Evolutionary conservation across 2,329 filamentous ascomycete genomes (phyloP).

Genomic region (Fusarium mangiferae): DNA sequence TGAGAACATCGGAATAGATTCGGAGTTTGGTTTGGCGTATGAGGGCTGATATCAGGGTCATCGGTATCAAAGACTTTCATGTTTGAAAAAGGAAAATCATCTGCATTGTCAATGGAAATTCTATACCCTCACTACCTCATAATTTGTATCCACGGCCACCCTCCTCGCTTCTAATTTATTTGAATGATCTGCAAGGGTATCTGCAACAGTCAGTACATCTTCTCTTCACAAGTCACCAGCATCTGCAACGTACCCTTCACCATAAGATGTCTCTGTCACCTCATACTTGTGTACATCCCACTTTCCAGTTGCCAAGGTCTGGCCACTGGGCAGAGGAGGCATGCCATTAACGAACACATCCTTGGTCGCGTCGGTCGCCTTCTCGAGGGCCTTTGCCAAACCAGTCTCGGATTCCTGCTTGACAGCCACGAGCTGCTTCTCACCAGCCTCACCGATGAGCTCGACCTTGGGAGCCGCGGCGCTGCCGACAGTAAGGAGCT

Average conservation of each 20-base stretch:
- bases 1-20: neutral
- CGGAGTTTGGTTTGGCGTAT: conserved; percentile 13
- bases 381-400: conserved; percentile 77
- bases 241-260: conserved; percentile 68
- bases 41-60: neutral
- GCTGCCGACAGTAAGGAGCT: conserved; percentile 86
- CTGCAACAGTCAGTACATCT: conserved; percentile 51
- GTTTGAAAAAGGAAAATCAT: conserved; percentile 38
- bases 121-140: conserved; percentile 44
- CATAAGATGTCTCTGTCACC: conserved; percentile 75
- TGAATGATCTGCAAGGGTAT: conserved; percentile 73
- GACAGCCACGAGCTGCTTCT: conserved; percentile 76
- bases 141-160: conserved; percentile 46
- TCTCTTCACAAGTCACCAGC: too few species aligned
- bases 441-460: conserved; percentile 72
- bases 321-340: conserved; percentile 86
- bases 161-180: conserved; percentile 51
- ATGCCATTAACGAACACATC: conserved; percentile 81
- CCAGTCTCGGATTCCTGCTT: conserved; percentile 80
- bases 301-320: conserved; percentile 62
- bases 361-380: conserved; percentile 62
- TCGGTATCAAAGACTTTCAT: neutral
- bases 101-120: conserved; percentile 47
- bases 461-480: conserved; percentile 84
- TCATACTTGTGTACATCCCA: conserved; percentile 77